Percentiles rank a stretch among this genome's conserved stretches.
Evolutionary conservation across 169 alveolate species (phyloP).

Genomic region (Eimeria praecox): DNA sequence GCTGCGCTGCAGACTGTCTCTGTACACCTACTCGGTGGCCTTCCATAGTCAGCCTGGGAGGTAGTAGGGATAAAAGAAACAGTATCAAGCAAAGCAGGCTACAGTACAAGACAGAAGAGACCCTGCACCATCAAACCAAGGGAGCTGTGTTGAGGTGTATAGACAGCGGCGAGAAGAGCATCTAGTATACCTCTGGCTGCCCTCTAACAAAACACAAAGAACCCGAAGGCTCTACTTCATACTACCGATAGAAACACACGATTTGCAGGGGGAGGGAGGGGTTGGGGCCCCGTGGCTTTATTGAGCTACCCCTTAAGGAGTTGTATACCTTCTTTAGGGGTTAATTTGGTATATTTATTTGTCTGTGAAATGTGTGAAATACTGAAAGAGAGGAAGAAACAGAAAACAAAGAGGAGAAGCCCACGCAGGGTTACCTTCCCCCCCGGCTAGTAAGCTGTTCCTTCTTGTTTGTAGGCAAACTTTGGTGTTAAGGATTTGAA

Average conservation of each 20-base stretch:
- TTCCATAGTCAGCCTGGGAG: no score
- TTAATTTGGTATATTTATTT: no score
- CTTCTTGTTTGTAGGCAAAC: background rate
- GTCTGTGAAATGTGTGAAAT: background rate
- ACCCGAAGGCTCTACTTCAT: no score
- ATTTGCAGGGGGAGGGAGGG: no score
- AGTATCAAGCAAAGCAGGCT: background rate
- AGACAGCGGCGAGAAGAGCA: background rate
- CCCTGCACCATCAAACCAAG: background rate
- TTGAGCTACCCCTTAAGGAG: background rate
- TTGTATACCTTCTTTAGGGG: background rate
- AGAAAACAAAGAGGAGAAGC: background rate
- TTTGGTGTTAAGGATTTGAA: background rate
- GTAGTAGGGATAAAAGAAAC: no score
- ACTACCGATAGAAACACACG: no score
- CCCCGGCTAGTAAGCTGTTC: background rate
- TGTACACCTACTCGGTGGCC: no score
- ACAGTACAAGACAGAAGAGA: background rate
- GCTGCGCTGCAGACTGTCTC: no score
- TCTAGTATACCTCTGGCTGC: no score
- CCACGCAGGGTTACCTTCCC: background rate
- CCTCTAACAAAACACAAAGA: no score
- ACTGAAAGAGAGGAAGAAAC: background rate
- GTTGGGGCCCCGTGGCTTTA: no score
- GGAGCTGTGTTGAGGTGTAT: background rate